Percentiles rank a stretch among this genome's conserved stretches.
phyloP scores from a whole-genome alignment of 1,284 basidiomycete species.

The Abortiporus biennis region DNA sequence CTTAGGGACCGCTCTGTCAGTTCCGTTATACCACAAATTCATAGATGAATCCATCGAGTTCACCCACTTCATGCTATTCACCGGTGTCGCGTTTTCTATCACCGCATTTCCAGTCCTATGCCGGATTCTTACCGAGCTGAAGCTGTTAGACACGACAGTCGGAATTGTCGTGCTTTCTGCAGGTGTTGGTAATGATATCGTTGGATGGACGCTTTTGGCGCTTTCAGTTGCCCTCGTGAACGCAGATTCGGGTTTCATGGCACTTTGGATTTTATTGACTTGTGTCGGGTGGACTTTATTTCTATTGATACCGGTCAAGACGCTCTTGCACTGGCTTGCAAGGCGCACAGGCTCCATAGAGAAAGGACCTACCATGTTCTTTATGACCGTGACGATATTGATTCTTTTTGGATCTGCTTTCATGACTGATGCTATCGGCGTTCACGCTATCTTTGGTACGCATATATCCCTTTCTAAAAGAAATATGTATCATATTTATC shows the following conservation, averaged over 20 bases:
- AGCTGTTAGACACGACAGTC: conserved; percentile 88
- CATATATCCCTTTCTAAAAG: neutral
- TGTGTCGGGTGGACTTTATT: conserved; percentile 81
- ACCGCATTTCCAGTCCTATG: conserved; percentile 95
- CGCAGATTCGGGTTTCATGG: conserved; percentile 65
- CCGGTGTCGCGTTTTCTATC: conserved; percentile 88
- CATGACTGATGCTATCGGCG: conserved; percentile 82
- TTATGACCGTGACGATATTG: conserved; percentile 59
- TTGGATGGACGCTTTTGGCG: conserved; percentile 75
- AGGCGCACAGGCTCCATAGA: conserved; percentile 76
- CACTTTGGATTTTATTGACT: conserved; percentile 77
- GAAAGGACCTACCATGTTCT: conserved; percentile 60
- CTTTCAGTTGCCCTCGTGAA: conserved; percentile 90
- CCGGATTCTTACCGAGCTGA: conserved; percentile 77
- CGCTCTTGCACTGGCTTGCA: conserved; percentile 65
- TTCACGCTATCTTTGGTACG: conserved; percentile 83
- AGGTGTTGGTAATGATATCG: conserved; percentile 87
- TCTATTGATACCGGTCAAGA: conserved; percentile 70
- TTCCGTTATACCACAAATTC: conserved; percentile 78
- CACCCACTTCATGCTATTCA: conserved; percentile 91
- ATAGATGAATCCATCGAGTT: conserved; percentile 60
- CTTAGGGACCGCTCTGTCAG: conserved; percentile 77
- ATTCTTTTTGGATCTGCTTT: conserved; percentile 62
- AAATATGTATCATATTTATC: conserved; percentile 1
- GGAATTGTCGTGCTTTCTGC: conserved; percentile 92